Conservation (phyloP, 2,329 filamentous ascomycete species). For the Cercospora sesami region DNA sequence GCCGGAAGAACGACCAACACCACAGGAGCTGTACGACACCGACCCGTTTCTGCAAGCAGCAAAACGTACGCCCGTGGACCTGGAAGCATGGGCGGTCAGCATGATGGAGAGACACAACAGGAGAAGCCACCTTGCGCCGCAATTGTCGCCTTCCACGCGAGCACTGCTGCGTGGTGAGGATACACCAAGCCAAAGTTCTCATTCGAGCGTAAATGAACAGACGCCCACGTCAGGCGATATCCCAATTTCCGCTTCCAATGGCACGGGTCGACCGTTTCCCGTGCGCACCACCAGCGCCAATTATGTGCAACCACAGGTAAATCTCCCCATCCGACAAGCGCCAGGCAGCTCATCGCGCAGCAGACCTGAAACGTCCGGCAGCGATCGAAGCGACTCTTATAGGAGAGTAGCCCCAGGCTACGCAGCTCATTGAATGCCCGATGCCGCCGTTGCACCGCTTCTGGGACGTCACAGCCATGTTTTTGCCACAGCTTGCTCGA, state of each 20-base stretch:
- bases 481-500: background rate
- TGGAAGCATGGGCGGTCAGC: constrained; percentile 88
- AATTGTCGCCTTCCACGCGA: constrained; percentile 74
- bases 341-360: constrained; percentile 24
- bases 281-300: constrained; percentile 46
- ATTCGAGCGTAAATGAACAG: constrained; percentile 25
- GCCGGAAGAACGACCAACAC: constrained; percentile 84
- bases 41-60: constrained; percentile 95
- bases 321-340: constrained; percentile 50
- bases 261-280: constrained; percentile 42
- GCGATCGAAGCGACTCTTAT: constrained; percentile 33
- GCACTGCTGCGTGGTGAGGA: constrained; percentile 63
- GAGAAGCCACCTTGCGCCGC: constrained; percentile 85
- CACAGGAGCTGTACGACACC: constrained; percentile 86
- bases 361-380: constrained; percentile 34
- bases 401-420: constrained; percentile 32
- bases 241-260: constrained; percentile 34
- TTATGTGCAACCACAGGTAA: constrained; percentile 39
- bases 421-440: constrained; percentile 18
- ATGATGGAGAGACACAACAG: constrained; percentile 95
- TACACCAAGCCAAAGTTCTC: constrained; percentile 28
- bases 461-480: background rate
- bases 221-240: constrained; percentile 38
- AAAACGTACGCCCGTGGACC: constrained; percentile 91
- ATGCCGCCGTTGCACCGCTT: background rate